Base-by-base conservation (phyloP, 2,329 filamentous ascomycete species). In the Pleoardoris graminearum region DNA sequence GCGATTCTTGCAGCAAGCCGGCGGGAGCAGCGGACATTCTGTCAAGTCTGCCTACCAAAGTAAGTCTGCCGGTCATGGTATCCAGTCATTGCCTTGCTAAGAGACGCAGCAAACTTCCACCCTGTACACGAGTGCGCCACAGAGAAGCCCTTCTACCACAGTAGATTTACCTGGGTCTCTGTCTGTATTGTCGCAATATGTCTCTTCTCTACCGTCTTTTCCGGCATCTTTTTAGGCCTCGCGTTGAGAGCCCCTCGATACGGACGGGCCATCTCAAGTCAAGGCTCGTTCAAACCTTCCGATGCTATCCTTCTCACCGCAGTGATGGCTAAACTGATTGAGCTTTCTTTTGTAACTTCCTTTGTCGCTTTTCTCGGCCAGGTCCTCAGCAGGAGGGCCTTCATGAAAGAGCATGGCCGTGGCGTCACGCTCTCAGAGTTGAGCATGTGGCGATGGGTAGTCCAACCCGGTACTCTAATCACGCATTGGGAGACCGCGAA, bases 341-440 rank as follows among this genome's bases (percentile, higher is more conserved):
- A 93, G 71, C 67, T 92, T 58, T 85, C 86, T 0, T 93, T 91
- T 63, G 88, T 90, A 3, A 90, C 89, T 0, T 85, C 90, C 0
- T 89, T 90, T 54, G 86, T 92, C 1, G 82, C 86, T 0, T 89
- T 89, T 49, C 68, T 92, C 0, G 90, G 90, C 0, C 90, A 94
- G 67, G 82, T 88, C 0, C 73, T 93, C 14, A 90, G 84, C n/a
- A 80, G 87, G 17, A 77, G 87, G 49, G 86, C 89, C 0, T 81
- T 90, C 50, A 79, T 80, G 21, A 81, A 79, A 48, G 76, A 79
- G 7, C 59, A 68, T 7, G 81, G 84, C 0, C 75, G 77, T 2
- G 89, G 89, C 2, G 81, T 92, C 52, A 90, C 85, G 0, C 79
- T 93, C 14, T 86, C 89, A 0, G 89, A 93, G 65, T 83, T 92